These are phyloP conservation scores for Castanea crenata DNA, from an alignment of 306 rosid genomes.

Conservation along the genomic window DNA sequence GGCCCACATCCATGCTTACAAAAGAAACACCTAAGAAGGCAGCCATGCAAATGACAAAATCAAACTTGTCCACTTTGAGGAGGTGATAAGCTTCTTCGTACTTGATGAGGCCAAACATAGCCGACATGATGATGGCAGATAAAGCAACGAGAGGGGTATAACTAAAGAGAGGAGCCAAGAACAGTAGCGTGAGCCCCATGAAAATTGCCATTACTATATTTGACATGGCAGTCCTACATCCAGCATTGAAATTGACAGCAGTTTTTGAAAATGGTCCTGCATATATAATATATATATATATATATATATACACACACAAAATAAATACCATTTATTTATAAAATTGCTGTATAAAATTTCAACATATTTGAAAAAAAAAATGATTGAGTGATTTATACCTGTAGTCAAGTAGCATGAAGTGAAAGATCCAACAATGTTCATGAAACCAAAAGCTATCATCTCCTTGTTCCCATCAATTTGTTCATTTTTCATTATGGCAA, in stretches of 20 bases:
- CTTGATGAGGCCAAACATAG: constrained; percentile 78
- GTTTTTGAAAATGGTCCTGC: constrained; percentile 96
- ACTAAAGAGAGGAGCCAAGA: constrained; percentile 79
- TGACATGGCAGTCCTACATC: constrained; percentile 64
- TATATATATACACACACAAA: background rate
- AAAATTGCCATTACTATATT: constrained; percentile 54
- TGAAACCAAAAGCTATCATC: constrained; percentile 84
- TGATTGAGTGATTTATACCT: constrained; percentile 34
- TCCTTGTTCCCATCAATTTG: constrained; percentile 93
- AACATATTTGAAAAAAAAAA: background rate
- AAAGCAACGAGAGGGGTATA: constrained; percentile 84
- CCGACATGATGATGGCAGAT: constrained; percentile 72
- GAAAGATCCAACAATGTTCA: constrained; percentile 79
- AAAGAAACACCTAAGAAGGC: constrained; percentile 64
- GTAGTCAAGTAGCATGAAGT: constrained; percentile 94
- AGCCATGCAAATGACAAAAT: constrained; percentile 66
- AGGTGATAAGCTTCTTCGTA: constrained; percentile 44
- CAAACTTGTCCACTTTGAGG: constrained; percentile 79
- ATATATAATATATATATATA: background rate
- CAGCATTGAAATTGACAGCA: constrained; percentile 85
- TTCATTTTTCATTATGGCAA: constrained; percentile 55
- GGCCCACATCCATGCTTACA: constrained; percentile 65
- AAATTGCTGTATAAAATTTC: background rate
- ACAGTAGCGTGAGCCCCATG: constrained; percentile 52
- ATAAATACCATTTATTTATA: background rate